These are phyloP conservation scores for Podospora conica DNA, from an alignment of 495 filamentous ascomycete species.

Conservation along the genomic window DNA sequence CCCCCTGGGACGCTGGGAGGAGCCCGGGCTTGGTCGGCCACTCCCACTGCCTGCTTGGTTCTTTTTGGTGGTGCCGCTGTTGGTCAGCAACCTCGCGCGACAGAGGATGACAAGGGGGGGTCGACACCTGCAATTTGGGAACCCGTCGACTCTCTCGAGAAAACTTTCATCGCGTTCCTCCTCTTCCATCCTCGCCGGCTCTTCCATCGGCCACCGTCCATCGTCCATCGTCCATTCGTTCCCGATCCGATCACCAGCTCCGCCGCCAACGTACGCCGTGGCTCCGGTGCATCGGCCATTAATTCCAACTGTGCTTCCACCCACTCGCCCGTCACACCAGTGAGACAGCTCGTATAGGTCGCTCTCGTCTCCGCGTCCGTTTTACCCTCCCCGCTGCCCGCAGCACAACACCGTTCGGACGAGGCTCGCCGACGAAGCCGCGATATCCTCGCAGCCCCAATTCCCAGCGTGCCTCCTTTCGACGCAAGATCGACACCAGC, in stretches of 20 bases:
- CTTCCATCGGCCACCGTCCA: constrained; percentile 8
- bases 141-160: constrained; percentile 9
- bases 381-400: neutral
- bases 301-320: neutral
- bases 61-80: neutral
- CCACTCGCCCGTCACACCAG: neutral
- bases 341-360: neutral
- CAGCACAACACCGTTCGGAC: neutral
- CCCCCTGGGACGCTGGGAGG: no score
- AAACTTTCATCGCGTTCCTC: constrained; percentile 8
- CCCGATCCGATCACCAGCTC: constrained; percentile 6
- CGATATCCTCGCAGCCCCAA: neutral
- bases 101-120: constrained; percentile 7
- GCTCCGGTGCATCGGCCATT: neutral
- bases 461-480: neutral
- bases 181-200: constrained; percentile 18
- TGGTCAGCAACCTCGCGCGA: constrained; percentile 2
- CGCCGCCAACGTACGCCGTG: constrained; percentile 4
- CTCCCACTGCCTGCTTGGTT: neutral
- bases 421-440: neutral
- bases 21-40: no score
- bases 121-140: constrained; percentile 13
- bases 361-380: neutral
- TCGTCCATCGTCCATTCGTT: constrained; percentile 6
- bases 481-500: neutral